Conservation (phyloP, 164 flowering plant genomes). For the Warburgia ugandensis region DNA sequence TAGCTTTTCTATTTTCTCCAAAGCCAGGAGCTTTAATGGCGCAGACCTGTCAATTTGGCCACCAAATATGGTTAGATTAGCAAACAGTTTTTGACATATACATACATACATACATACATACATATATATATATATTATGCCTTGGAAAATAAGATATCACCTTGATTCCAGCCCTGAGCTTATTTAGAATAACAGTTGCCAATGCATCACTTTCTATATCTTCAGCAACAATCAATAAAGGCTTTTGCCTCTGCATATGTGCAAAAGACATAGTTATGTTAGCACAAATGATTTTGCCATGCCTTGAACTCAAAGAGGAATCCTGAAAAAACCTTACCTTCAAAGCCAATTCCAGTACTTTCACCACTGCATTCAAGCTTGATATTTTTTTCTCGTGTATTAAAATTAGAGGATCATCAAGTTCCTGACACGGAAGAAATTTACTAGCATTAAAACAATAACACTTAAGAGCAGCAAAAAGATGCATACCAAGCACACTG, state of each 20-base stretch:
- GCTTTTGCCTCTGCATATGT: constrained; percentile 65
- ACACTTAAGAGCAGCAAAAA: too few species aligned
- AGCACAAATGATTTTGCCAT: not conserved
- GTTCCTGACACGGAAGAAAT: constrained; percentile 41
- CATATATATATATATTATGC: not conserved
- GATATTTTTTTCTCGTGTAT: constrained; percentile 90
- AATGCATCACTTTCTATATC: constrained; percentile 95
- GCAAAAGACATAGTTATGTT: not conserved
- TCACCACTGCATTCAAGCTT: constrained; percentile 68
- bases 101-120: too few species aligned
- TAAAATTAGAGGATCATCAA: constrained; percentile 84
- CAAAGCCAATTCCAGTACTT: constrained; percentile 78
- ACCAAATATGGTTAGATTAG: not conserved
- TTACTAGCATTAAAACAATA: not conserved
- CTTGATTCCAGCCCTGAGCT: constrained; percentile 95
- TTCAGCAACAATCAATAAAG: constrained; percentile 83
- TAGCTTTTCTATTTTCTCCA: constrained; percentile 88
- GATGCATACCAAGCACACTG: too few species aligned
- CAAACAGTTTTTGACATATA: not conserved
- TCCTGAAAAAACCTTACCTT: constrained; percentile 40
- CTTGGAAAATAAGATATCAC: constrained; percentile 17
- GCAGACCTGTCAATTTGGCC: constrained; percentile 54
- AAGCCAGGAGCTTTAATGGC: constrained; percentile 95
- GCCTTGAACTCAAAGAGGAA: not conserved
- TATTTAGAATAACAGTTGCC: constrained; percentile 81